Percentiles rank a stretch among this genome's conserved stretches.
Conservation (phyloP, 495 filamentous ascomycete species). For the Annulohypoxylon stygium region DNA sequence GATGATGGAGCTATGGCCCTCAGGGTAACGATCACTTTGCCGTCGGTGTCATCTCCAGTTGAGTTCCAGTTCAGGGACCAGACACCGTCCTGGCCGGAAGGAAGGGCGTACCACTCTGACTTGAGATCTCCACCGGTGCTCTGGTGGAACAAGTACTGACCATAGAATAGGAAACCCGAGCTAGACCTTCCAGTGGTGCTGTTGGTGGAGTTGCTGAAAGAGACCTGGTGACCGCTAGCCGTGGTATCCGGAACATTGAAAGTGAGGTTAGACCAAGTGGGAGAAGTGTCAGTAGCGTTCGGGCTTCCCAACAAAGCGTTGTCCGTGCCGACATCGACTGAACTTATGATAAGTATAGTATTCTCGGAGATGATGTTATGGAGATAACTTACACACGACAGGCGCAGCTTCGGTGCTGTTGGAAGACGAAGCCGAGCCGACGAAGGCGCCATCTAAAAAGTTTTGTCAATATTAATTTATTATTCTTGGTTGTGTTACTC, state of each 20-base stretch:
- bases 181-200: constrained; percentile 33
- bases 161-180: constrained; percentile 55
- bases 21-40: constrained; percentile 43
- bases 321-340: constrained; percentile 32
- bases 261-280: constrained; percentile 43
- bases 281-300: constrained; percentile 40
- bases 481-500: not conserved
- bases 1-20: constrained; percentile 46
- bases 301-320: constrained; percentile 46
- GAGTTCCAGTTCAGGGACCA: constrained; percentile 55
- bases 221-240: constrained; percentile 37
- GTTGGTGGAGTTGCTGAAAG: constrained; percentile 41
- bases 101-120: constrained; percentile 51
- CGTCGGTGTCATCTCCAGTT: constrained; percentile 43
- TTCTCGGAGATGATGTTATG: not conserved
- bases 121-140: constrained; percentile 45
- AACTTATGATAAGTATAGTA: constrained; percentile 5
- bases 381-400: constrained; percentile 33
- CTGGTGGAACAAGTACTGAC: constrained; percentile 50
- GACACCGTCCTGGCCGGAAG: constrained; percentile 39
- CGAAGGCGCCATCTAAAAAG: constrained; percentile 41
- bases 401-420: constrained; percentile 36
- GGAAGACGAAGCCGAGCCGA: constrained; percentile 28
- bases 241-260: constrained; percentile 47
- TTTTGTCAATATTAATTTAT: constrained; percentile 4